These are phyloP conservation scores for Parietichytrium sp. DNA, from an alignment of 108 stramenopile genomes.

Conservation along the genomic window DNA sequence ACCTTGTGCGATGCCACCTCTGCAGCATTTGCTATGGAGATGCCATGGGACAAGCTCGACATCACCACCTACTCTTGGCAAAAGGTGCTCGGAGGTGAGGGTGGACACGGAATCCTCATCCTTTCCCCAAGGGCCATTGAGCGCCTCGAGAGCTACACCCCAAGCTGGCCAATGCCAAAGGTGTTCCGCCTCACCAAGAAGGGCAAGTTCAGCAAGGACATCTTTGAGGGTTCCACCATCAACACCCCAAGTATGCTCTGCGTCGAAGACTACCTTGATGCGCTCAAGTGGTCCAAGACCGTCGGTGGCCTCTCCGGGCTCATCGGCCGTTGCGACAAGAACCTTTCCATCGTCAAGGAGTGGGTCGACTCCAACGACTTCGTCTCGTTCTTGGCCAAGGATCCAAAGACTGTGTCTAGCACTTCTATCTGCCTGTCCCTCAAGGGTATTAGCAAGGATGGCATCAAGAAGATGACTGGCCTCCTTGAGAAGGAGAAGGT, in stretches of 20 bases:
- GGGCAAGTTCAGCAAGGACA: slow-evolving; percentile 84
- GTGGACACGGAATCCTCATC: slow-evolving; percentile 95
- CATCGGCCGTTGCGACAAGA: slow-evolving; percentile 80
- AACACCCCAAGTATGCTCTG: slow-evolving; percentile 99
- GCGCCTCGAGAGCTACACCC: slow-evolving; percentile 88
- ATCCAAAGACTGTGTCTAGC: slow-evolving; percentile 85
- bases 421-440: slow-evolving; percentile 95
- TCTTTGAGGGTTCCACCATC: slow-evolving; percentile 98
- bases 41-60: slow-evolving; percentile 97
- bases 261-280: slow-evolving; percentile 99
- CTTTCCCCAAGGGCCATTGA: slow-evolving; percentile 94
- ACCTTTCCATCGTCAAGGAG: slow-evolving; percentile 81
- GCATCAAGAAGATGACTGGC: slow-evolving; percentile 91
- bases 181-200: slow-evolving; percentile 98
- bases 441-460: slow-evolving; percentile 75
- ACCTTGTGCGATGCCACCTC: slow-evolving; percentile 96
- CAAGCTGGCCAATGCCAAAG: slow-evolving; percentile 93
- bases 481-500: slow-evolving; percentile 88
- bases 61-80: slow-evolving; percentile 99
- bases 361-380: slow-evolving; percentile 89
- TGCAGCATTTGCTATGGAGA: slow-evolving; percentile 98
- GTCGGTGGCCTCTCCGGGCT: slow-evolving; percentile 89
- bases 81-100: slow-evolving; percentile 99
- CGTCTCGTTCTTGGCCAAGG: slow-evolving; percentile 93
- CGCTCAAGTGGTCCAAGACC: slow-evolving; percentile 86